Conservation (phyloP, 2,329 filamentous ascomycete species). For the Colletotrichum cereale region DNA sequence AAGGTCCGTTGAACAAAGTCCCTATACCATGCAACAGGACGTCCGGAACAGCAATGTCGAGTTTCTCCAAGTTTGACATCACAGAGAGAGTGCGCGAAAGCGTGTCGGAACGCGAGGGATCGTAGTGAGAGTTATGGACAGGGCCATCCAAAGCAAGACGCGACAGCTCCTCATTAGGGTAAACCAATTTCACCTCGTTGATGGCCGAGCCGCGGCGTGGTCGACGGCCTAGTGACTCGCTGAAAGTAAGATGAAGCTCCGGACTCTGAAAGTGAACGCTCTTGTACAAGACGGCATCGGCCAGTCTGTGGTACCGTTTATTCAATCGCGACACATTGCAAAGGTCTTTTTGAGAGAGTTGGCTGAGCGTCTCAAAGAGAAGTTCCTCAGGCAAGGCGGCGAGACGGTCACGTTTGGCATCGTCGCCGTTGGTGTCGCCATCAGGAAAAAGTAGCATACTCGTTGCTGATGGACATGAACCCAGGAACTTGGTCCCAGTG, state of each 20-base stretch:
- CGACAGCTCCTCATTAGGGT: slow-evolving; percentile 57
- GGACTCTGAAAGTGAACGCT: slow-evolving; percentile 60
- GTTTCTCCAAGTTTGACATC: slow-evolving; percentile 63
- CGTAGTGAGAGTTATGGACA: slow-evolving; percentile 49
- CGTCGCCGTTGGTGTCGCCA: slow-evolving; percentile 3
- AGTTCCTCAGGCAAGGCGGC: slow-evolving; percentile 51
- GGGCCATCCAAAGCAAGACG: slow-evolving; percentile 55
- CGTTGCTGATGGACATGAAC: slow-evolving; percentile 2
- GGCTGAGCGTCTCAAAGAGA: slow-evolving; percentile 53
- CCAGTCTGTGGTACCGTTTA: slow-evolving; percentile 57
- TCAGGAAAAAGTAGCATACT: slow-evolving; percentile 18
- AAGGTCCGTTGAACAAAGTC: slow-evolving; percentile 62
- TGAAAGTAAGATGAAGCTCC: slow-evolving; percentile 62
- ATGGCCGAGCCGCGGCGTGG: slow-evolving; percentile 62
- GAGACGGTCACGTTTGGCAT: slow-evolving; percentile 4
- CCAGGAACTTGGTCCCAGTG: not conserved
- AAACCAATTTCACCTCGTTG: slow-evolving; percentile 58
- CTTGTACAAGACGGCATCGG: slow-evolving; percentile 62
- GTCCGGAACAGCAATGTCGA: slow-evolving; percentile 60
- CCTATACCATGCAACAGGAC: slow-evolving; percentile 60
- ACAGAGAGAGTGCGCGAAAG: slow-evolving; percentile 61
- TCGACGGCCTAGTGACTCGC: slow-evolving; percentile 59
- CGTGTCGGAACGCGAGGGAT: slow-evolving; percentile 53
- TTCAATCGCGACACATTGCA: slow-evolving; percentile 58
- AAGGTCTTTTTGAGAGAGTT: slow-evolving; percentile 53